phyloP scores from a whole-genome alignment of 306 rosid genomes.

The Gastrolobium bilobum region DNA sequence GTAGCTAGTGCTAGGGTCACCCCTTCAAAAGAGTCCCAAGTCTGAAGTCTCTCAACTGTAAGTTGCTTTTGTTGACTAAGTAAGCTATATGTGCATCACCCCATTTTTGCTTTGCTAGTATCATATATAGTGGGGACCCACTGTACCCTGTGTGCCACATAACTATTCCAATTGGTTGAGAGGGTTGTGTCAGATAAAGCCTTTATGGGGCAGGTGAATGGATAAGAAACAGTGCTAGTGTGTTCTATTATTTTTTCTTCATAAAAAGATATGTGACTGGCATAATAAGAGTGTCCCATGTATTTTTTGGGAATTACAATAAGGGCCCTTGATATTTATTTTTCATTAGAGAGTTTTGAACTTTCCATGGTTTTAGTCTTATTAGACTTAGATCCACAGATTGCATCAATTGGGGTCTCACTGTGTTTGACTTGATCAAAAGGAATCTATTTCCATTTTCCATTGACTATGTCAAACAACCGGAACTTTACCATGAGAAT shows the following conservation, averaged over 20 bases:
- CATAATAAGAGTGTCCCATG: not conserved
- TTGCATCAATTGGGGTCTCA: slow-evolving; percentile 49
- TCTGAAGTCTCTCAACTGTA: slow-evolving; percentile 10
- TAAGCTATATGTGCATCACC: not conserved
- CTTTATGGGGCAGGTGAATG: slow-evolving; percentile 3
- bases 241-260: not conserved
- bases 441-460: slow-evolving; percentile 31
- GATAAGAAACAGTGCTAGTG: slow-evolving; percentile 32
- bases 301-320: not conserved
- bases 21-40: slow-evolving; percentile 18
- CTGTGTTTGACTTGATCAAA: slow-evolving; percentile 51
- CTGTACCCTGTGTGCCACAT: slow-evolving; percentile 62
- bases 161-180: slow-evolving; percentile 57
- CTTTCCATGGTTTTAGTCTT: slow-evolving; percentile 40
- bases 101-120: slow-evolving; percentile 34
- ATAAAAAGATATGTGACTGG: not conserved
- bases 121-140: slow-evolving; percentile 37
- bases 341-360: not conserved
- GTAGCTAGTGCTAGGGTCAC: slow-evolving; percentile 9
- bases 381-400: slow-evolving; percentile 47
- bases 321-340: slow-evolving; percentile 7
- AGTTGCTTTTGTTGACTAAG: slow-evolving; percentile 71
- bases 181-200: slow-evolving; percentile 33
- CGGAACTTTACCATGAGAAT: not conserved
- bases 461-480: slow-evolving; percentile 11